A percentile compares a stretch with the other conserved stretches of the same genome.
phyloP scores from a whole-genome alignment of 371 early-diverging fungal genomes.

The Parasitella parasitica region DNA sequence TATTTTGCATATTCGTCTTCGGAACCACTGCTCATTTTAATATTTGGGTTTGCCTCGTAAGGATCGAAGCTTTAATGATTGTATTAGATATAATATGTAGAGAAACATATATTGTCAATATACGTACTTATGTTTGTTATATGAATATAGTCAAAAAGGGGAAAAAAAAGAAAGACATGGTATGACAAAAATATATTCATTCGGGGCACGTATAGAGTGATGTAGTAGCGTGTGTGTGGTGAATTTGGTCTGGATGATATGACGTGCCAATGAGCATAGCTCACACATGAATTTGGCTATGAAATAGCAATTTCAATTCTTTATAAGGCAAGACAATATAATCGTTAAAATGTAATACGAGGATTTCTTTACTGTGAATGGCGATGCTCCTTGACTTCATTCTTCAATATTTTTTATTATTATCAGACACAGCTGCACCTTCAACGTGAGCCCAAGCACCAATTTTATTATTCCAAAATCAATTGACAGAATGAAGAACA shows the following conservation, averaged over 20 bases:
- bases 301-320: slow-evolving; percentile 85
- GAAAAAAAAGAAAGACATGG: slow-evolving; percentile 61
- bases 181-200: slow-evolving; percentile 20
- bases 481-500: slow-evolving; percentile 91
- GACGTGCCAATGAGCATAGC: neutral
- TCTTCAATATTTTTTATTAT: slow-evolving; percentile 68
- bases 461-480: slow-evolving; percentile 93
- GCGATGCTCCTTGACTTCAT: slow-evolving; percentile 91
- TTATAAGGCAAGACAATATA: slow-evolving; percentile 97
- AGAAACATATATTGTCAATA: neutral
- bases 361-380: slow-evolving; percentile 88
- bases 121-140: slow-evolving; percentile 12
- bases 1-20: slow-evolving; percentile 65
- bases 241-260: neutral
- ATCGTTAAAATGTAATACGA: slow-evolving; percentile 90
- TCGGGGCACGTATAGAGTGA: neutral
- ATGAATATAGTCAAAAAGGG: slow-evolving; percentile 61
- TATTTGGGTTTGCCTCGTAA: neutral
- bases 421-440: slow-evolving; percentile 73
- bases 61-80: neutral
- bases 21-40: slow-evolving; percentile 58
- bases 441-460: slow-evolving; percentile 95
- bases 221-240: neutral
- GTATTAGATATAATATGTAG: neutral
- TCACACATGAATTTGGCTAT: slow-evolving; percentile 95